Evolutionary conservation across 2,329 filamentous ascomycete genomes (phyloP).

Genomic region (Graphilbum fragrans): DNA sequence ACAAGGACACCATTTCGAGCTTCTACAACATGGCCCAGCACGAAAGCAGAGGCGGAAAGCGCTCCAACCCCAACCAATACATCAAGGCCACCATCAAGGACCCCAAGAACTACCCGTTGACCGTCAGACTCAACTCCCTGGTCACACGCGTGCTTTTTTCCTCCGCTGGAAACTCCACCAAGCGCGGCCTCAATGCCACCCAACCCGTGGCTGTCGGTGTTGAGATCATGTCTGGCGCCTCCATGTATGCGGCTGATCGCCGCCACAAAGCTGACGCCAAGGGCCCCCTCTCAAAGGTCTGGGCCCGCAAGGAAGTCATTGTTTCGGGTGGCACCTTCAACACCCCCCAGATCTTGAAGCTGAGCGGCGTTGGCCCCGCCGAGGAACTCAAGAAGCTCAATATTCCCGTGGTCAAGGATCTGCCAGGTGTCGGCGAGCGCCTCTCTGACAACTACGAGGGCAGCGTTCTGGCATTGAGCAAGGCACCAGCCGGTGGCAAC

Average conservation of each 20-base stretch:
- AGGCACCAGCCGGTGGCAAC: constrained; percentile 9
- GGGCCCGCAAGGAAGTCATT: constrained; percentile 16
- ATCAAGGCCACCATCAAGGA: constrained; percentile 23
- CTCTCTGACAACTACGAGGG: constrained; percentile 30
- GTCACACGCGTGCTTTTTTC: constrained; percentile 19
- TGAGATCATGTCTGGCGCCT: constrained; percentile 26
- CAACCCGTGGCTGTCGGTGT: constrained; percentile 24
- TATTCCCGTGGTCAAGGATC: constrained; percentile 31
- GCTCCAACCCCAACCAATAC: constrained; percentile 43
- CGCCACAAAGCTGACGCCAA: constrained; percentile 17
- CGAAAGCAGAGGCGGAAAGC: constrained; percentile 20
- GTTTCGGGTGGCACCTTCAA: constrained; percentile 31
- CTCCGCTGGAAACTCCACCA: constrained; percentile 4
- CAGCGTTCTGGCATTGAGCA: constrained; percentile 7
- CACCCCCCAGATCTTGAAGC: constrained; percentile 39
- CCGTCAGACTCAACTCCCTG: constrained; percentile 18
- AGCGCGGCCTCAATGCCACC: constrained; percentile 9
- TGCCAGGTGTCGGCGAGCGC: constrained; percentile 38
- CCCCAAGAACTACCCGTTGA: constrained; percentile 25
- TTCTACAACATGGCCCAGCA: constrained; percentile 10
- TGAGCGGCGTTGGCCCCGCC: constrained; percentile 34
- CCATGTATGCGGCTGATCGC: constrained; percentile 29
- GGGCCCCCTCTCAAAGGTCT: constrained; percentile 4
- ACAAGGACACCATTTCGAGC: constrained; percentile 6
- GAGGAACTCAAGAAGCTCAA: constrained; percentile 27